Evolutionary conservation across 1,139 yeast species (phyloP).

Genomic region (Insectozyma bohioensis): DNA sequence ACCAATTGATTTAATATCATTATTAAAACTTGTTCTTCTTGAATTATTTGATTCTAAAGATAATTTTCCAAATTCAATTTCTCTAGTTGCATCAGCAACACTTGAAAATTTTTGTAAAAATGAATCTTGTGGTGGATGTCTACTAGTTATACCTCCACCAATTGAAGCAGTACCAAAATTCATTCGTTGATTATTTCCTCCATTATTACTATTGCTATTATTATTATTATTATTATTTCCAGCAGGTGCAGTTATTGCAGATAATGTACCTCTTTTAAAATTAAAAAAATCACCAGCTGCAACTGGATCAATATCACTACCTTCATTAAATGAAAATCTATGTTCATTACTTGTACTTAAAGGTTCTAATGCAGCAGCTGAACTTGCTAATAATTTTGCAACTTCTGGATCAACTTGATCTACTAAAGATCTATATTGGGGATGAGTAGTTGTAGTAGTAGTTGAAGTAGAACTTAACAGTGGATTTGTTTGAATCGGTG

Average conservation of each 20-base stretch:
- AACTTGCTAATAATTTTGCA: slow-evolving; percentile 35
- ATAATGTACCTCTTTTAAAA: slow-evolving; percentile 47
- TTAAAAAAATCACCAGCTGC: slow-evolving; percentile 45
- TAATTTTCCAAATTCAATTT: slow-evolving; percentile 51
- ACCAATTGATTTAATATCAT: slow-evolving; percentile 16
- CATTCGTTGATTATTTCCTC: slow-evolving; percentile 17
- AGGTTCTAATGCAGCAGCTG: slow-evolving; percentile 11
- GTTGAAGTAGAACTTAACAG: slow-evolving; percentile 7
- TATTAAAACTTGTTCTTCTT: slow-evolving; percentile 53
- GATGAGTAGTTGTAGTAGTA: slow-evolving; percentile 9
- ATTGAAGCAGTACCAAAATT: slow-evolving; percentile 63
- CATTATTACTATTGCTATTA: slow-evolving; percentile 5
- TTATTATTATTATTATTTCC: slow-evolving; percentile 10
- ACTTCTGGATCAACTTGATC: slow-evolving; percentile 49
- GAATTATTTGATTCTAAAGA: slow-evolving; percentile 23
- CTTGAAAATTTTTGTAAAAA: slow-evolving; percentile 67
- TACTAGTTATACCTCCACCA: slow-evolving; percentile 54
- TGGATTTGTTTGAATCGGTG: slow-evolving; percentile 26
- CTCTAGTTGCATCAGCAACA: slow-evolving; percentile 81
- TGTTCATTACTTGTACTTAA: slow-evolving; percentile 17
- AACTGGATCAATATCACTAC: slow-evolving; percentile 36
- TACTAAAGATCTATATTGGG: slow-evolving; percentile 33
- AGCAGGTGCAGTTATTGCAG: slow-evolving; percentile 46
- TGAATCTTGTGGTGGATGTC: slow-evolving; percentile 49
- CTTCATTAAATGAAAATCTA: slow-evolving; percentile 43